A percentile compares a stretch with the other conserved stretches of the same genome.
phyloP scores from a whole-genome alignment of 192 early-diverging fungal genomes.

The Coemansia sp. region DNA sequence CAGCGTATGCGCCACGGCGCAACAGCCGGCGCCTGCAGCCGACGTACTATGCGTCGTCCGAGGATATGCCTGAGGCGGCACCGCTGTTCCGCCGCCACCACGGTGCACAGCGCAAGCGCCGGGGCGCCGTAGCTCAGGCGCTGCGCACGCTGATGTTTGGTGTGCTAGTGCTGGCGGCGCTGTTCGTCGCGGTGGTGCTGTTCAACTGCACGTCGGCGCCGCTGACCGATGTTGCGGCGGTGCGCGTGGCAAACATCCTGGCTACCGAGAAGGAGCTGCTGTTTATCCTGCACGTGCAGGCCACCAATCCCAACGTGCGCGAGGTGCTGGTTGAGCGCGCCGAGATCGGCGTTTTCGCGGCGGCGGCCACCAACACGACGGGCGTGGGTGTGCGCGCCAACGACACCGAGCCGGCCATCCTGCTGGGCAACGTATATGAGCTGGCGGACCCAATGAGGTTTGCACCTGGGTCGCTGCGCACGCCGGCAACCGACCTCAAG shows the following conservation, averaged over 20 bases:
- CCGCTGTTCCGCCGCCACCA: slow-evolving; percentile 47
- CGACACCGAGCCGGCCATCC: slow-evolving; percentile 40
- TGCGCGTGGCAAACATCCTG: slow-evolving; percentile 55
- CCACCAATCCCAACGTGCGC: slow-evolving; percentile 57
- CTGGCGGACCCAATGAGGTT: slow-evolving; percentile 51
- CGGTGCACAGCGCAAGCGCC: slow-evolving; percentile 35
- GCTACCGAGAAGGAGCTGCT: slow-evolving; percentile 67
- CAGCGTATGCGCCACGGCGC: slow-evolving; percentile 39
- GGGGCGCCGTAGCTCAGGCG: slow-evolving; percentile 15
- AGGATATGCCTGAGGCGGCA: slow-evolving; percentile 46
- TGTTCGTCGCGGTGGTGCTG: slow-evolving; percentile 40
- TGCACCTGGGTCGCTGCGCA: slow-evolving; percentile 30
- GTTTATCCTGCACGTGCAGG: slow-evolving; percentile 60
- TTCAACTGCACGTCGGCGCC: slow-evolving; percentile 51
- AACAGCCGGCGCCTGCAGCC: slow-evolving; percentile 44
- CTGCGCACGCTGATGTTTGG: slow-evolving; percentile 19
- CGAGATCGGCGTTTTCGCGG: slow-evolving; percentile 65
- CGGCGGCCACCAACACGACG: slow-evolving; percentile 14
- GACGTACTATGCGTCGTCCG: slow-evolving; percentile 47
- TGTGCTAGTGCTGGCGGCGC: slow-evolving; percentile 17
- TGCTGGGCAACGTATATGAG: slow-evolving; percentile 46
- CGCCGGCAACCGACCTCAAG: slow-evolving; percentile 22
- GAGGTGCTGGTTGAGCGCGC: slow-evolving; percentile 54
- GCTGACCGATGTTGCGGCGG: slow-evolving; percentile 46
- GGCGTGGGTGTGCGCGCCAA: slow-evolving; percentile 10